Evolutionary conservation across 1,284 basidiomycete genomes (phyloP), one percentile per base, ranked within the genome.

Genomic region (Xanthoconium separans): DNA sequence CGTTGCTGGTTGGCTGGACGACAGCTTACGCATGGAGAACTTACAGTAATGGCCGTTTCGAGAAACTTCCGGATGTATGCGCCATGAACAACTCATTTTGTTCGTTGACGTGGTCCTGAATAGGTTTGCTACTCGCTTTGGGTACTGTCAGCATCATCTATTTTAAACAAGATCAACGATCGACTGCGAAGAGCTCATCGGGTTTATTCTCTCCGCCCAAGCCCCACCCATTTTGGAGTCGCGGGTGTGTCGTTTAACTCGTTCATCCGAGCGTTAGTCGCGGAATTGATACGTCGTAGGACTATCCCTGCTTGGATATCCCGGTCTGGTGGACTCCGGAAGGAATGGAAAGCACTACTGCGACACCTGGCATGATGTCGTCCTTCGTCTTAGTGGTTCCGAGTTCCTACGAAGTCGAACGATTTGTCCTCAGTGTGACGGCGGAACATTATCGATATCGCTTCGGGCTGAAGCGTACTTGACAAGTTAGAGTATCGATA

Each of bases 21-120:
- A 7, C 96, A 98, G 69, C 76, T 97, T 9, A 90, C 93, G 0
- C 93, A 85, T 63, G 96, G 96, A 11, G 96, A 96, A 0, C 76
- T 99, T 54, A 22, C 22, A 22, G 22, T 22, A 98, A 98, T 62
- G 96, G 96, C 0, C 80, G 96, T 24, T 96, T 96, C 4, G 93
- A 98, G 69, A 99, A 99, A 75, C 77, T 98, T 13, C 94, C 96
- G 74, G 95, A 98, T 67, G 95, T 95, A 61, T 63, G 85, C n/a
- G 2, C 20, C 6, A n/a, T 18, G 1, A 24, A n/a, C 44, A 34
- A 5, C 29, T 24, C 34, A 11, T 44, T 44, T 7, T 16, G 37
- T 27, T 30, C 24, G 40, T 27, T 43, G 40, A 50, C 40, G 39
- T 3, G 33, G 11, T 98, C 53, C 72, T 99, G 33, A 82, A 86